Evolutionary conservation across 2,329 filamentous ascomycete genomes (phyloP).

Genomic region (Aureobasidium sp.): DNA sequence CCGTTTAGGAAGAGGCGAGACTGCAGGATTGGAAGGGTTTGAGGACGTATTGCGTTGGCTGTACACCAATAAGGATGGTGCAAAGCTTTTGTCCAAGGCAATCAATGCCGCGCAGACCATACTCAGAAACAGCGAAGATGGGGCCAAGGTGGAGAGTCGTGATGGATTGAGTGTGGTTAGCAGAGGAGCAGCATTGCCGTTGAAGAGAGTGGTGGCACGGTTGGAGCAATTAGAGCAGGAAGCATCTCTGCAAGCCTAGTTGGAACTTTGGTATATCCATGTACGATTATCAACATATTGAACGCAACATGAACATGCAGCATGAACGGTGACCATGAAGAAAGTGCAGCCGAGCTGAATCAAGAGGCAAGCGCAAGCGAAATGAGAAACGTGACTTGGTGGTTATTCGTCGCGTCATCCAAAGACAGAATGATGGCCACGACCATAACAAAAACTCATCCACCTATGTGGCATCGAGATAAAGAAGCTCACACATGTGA

Average conservation of each 20-base stretch:
- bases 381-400: slow-evolving; percentile 15
- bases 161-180: slow-evolving; percentile 44
- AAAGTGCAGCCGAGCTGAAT: neutral
- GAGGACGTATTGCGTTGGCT: slow-evolving; percentile 47
- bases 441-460: slow-evolving; percentile 1
- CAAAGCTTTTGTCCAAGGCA: slow-evolving; percentile 38
- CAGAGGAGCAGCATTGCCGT: slow-evolving; percentile 36
- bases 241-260: neutral
- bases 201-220: slow-evolving; percentile 15
- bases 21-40: slow-evolving; percentile 35
- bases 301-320: too few species aligned
- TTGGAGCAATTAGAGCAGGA: slow-evolving; percentile 11
- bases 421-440: neutral
- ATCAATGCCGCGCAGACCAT: slow-evolving; percentile 38
- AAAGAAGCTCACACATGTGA: too few species aligned
- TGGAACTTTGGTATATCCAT: neutral
- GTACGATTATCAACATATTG: too few species aligned
- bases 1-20: neutral
- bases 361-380: neutral
- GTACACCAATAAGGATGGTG: slow-evolving; percentile 36
- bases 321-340: too few species aligned
- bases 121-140: slow-evolving; percentile 33
- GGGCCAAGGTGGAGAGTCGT: slow-evolving; percentile 26
- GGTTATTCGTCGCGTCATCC: slow-evolving; percentile 11
- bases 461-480: too few species aligned